These are phyloP conservation scores for Cinchona pubescens DNA, from an alignment of 257 asterid genomes.

Conservation along the genomic window DNA sequence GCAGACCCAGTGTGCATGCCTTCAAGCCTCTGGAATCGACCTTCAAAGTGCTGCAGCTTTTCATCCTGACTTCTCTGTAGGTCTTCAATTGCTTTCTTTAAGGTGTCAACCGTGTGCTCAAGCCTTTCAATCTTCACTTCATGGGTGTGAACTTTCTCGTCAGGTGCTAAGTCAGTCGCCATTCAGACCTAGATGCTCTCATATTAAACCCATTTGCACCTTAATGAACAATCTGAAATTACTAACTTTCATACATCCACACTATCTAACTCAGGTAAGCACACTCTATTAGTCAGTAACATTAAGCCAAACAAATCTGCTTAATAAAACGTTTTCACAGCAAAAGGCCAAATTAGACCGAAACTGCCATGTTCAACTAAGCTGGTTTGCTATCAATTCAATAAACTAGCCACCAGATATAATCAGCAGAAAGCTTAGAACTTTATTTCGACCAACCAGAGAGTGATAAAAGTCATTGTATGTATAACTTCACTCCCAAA, in stretches of 20 bases:
- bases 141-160: conserved; percentile 19
- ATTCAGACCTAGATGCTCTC: conserved; percentile 12
- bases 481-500: background rate
- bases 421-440: background rate
- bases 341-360: background rate
- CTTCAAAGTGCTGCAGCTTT: conserved; percentile 23
- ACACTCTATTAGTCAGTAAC: background rate
- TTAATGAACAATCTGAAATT: background rate
- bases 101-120: conserved; percentile 18
- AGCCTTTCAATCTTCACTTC: conserved; percentile 27
- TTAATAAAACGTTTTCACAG: background rate
- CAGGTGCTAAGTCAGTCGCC: conserved; percentile 7
- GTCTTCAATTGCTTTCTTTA: conserved; percentile 24
- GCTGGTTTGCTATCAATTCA: background rate
- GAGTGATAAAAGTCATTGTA: background rate
- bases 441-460: background rate
- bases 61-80: conserved; percentile 22
- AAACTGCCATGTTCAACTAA: background rate
- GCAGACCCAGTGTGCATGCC: conserved; percentile 9
- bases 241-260: background rate
- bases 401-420: background rate
- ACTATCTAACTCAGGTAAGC: background rate
- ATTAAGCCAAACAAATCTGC: background rate
- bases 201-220: background rate
- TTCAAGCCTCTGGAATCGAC: conserved; percentile 23